Evolutionary conservation across 106 monocot species (phyloP).

Genomic region (Apostasia ramifera): DNA sequence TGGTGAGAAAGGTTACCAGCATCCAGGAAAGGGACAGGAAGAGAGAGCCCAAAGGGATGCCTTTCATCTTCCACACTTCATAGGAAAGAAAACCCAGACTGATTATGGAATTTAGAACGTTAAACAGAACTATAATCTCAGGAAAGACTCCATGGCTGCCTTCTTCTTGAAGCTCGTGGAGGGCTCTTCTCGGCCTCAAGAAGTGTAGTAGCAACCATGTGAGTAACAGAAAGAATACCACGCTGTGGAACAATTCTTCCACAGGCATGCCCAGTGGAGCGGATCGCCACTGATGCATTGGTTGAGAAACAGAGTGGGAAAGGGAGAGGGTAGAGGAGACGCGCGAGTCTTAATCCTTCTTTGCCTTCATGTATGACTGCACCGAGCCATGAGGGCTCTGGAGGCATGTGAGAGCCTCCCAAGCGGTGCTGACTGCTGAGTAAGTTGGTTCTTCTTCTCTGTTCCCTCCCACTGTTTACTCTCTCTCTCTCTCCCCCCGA

Average conservation of each 20-base stretch:
- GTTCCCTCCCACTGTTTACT: neutral
- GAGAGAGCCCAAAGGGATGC: slow-evolving; percentile 8
- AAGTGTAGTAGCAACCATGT: slow-evolving; percentile 20
- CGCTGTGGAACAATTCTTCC: slow-evolving; percentile 1
- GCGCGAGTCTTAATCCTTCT: neutral
- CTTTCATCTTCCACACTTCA: slow-evolving; percentile 9
- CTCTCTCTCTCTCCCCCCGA: neutral
- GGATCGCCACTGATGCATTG: neutral
- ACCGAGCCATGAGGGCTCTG: too few species aligned
- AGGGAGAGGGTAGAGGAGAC: neutral
- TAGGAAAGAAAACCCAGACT: slow-evolving; percentile 28
- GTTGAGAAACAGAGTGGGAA: neutral
- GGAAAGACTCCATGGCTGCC: neutral
- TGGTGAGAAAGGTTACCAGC: slow-evolving; percentile 17
- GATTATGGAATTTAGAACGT: slow-evolving; percentile 13
- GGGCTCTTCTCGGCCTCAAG: slow-evolving; percentile 1
- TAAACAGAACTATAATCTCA: slow-evolving; percentile 10
- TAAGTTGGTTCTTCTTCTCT: too few species aligned
- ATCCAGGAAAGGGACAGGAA: slow-evolving; percentile 28
- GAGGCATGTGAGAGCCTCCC: neutral
- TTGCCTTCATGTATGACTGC: neutral
- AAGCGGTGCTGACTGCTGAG: too few species aligned
- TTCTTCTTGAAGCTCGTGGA: neutral
- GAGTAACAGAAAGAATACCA: slow-evolving; percentile 15
- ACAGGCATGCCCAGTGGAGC: slow-evolving; percentile 7